Conservation (phyloP, 2,329 filamentous ascomycete genomes). For the Dothiorella sarmentorum region DNA sequence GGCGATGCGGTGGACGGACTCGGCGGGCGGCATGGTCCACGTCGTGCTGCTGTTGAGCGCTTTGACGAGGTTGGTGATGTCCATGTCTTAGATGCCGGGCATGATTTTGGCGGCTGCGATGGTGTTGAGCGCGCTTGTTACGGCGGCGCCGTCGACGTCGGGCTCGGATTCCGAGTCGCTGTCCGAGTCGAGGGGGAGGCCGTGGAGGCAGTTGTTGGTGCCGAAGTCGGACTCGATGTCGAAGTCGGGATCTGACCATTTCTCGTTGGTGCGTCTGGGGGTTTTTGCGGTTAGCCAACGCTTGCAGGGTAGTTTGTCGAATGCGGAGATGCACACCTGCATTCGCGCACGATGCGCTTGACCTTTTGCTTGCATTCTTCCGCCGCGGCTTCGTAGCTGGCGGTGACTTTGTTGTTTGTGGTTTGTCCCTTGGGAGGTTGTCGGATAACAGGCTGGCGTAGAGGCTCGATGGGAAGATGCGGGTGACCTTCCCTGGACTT, state of each 20-base stretch:
- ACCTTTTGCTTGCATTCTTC: constrained; percentile 63
- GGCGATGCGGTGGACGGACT: background rate
- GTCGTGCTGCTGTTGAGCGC: background rate
- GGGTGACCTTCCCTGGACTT: constrained; percentile 68
- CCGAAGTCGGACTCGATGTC: constrained; percentile 75
- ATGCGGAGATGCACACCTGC: constrained; percentile 43
- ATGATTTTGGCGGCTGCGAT: background rate
- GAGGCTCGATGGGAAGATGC: constrained; percentile 65
- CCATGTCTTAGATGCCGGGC: background rate
- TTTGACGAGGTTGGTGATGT: background rate
- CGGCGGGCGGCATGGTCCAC: background rate
- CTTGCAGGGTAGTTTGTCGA: background rate
- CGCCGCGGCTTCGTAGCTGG: constrained; percentile 70
- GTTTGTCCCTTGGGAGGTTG: constrained; percentile 52
- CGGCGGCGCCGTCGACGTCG: background rate
- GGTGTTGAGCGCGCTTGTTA: background rate
- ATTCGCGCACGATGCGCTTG: constrained; percentile 58
- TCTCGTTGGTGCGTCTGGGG: constrained; percentile 66
- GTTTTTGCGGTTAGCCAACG: no score
- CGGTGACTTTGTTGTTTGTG: constrained; percentile 60
- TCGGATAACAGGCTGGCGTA: constrained; percentile 61
- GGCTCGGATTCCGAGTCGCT: background rate
- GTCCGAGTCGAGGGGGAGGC: background rate
- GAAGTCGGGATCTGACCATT: constrained; percentile 83
- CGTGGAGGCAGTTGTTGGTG: constrained; percentile 27